phyloP scores from a whole-genome alignment of 345 rosid species.

The Citrus reticulata region DNA sequence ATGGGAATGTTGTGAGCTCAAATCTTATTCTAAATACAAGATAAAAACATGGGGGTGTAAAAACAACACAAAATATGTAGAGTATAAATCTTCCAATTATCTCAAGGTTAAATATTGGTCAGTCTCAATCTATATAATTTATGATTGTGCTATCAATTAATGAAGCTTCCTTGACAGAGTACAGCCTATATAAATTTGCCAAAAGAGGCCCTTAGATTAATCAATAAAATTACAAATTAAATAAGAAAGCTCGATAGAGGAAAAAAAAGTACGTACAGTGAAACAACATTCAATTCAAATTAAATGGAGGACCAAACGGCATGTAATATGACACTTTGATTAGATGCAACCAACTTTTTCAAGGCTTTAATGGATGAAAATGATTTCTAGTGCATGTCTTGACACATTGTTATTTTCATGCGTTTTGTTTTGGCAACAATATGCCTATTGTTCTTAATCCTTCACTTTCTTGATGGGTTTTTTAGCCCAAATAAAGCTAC shows the following conservation, averaged over 20 bases:
- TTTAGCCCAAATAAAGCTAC: not conserved
- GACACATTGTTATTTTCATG: not conserved
- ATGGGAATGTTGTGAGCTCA: too few relatives aligned
- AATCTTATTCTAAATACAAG: too few relatives aligned
- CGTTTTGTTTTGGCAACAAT: not conserved
- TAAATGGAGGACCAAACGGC: conserved; percentile 1
- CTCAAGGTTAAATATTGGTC: too few relatives aligned
- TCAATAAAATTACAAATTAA: not conserved
- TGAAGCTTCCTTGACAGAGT: too few relatives aligned
- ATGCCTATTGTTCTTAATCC: not conserved
- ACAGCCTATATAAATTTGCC: not conserved
- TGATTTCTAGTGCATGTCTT: not conserved
- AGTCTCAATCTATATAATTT: too few relatives aligned
- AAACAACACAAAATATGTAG: too few relatives aligned
- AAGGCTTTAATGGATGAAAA: conserved; percentile 20
- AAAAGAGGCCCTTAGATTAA: not conserved
- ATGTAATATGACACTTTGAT: conserved; percentile 15
- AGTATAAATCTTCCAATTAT: too few relatives aligned
- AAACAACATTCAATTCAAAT: not conserved
- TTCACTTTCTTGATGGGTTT: not conserved
- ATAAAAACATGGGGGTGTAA: too few relatives aligned
- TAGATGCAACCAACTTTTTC: conserved; percentile 20
- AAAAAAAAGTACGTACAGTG: not conserved
- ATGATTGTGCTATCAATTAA: too few relatives aligned
- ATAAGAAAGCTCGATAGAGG: too few relatives aligned